phyloP scores from a whole-genome alignment of 768 basidiomycete species.

The Amanita pseudoporphyria region DNA sequence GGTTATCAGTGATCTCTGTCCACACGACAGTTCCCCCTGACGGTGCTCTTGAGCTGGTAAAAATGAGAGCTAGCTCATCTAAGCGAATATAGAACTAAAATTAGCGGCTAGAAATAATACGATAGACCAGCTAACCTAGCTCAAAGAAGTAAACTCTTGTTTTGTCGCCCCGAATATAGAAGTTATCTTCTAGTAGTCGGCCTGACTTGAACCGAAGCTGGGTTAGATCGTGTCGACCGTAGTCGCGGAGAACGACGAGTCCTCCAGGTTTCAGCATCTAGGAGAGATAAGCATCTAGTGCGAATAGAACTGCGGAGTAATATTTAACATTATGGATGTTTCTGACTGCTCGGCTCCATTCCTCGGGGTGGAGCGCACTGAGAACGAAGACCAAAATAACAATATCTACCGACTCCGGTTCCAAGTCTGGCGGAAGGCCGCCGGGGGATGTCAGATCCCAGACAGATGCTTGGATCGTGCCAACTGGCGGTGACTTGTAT shows the following conservation, averaged over 20 bases:
- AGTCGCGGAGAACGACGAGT: constrained; percentile 79
- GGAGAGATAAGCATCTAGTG: neutral
- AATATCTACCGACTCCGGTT: constrained; percentile 71
- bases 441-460: constrained; percentile 79
- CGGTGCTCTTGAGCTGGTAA: constrained; percentile 50
- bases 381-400: constrained; percentile 90
- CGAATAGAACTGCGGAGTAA: neutral
- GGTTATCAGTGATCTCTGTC: constrained; percentile 19
- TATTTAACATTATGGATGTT: constrained; percentile 65
- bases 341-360: constrained; percentile 77
- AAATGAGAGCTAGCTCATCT: constrained; percentile 76
- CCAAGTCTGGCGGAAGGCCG: constrained; percentile 52
- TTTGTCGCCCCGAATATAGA: constrained; percentile 95
- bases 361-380: constrained; percentile 85
- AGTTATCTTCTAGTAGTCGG: constrained; percentile 84
- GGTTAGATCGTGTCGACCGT: constrained; percentile 90
- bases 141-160: constrained; percentile 98
- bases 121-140: constrained; percentile 39
- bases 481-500: constrained; percentile 57
- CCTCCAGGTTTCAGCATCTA: constrained; percentile 92
- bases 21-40: constrained; percentile 16
- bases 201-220: constrained; percentile 88
- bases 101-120: neutral
- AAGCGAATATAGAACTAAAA: neutral
- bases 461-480: constrained; percentile 67